Conservation (phyloP, 108 stramenopile species). For the Skeletonema tropicum region DNA sequence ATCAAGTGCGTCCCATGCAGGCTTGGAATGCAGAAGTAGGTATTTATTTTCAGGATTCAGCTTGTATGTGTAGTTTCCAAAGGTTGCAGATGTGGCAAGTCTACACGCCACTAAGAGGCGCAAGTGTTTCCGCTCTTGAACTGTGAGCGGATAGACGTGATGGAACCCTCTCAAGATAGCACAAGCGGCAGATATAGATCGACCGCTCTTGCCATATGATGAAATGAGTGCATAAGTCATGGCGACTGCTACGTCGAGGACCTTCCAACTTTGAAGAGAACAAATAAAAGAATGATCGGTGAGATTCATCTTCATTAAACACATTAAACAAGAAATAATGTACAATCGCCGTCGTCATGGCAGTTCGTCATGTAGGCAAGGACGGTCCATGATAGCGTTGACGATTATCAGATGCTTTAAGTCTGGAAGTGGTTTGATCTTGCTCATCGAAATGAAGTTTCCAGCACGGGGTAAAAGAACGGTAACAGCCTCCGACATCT, state of each 20-base stretch:
- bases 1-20: slow-evolving; percentile 83
- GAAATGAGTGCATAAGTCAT: slow-evolving; percentile 88
- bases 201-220: slow-evolving; percentile 67
- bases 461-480: slow-evolving; percentile 54
- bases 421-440: slow-evolving; percentile 80
- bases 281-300: slow-evolving; percentile 27
- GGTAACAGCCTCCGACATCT: slow-evolving; percentile 81
- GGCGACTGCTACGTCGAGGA: slow-evolving; percentile 80
- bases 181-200: slow-evolving; percentile 78
- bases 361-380: slow-evolving; percentile 43
- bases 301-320: slow-evolving; percentile 15
- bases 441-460: slow-evolving; percentile 90
- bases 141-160: slow-evolving; percentile 63
- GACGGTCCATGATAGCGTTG: slow-evolving; percentile 89
- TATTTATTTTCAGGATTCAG: slow-evolving; percentile 87
- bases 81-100: slow-evolving; percentile 76
- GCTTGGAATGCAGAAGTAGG: slow-evolving; percentile 82
- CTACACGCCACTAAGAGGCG: slow-evolving; percentile 75
- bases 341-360: slow-evolving; percentile 88
- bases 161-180: slow-evolving; percentile 80
- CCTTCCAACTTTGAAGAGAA: slow-evolving; percentile 70
- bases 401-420: slow-evolving; percentile 90
- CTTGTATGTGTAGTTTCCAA: slow-evolving; percentile 82
- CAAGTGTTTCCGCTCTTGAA: slow-evolving; percentile 72
- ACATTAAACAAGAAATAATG: slow-evolving; percentile 48